Evolutionary conservation across 1,284 basidiomycete genomes (phyloP).

Genomic region (Apiotrichum laibachii): DNA sequence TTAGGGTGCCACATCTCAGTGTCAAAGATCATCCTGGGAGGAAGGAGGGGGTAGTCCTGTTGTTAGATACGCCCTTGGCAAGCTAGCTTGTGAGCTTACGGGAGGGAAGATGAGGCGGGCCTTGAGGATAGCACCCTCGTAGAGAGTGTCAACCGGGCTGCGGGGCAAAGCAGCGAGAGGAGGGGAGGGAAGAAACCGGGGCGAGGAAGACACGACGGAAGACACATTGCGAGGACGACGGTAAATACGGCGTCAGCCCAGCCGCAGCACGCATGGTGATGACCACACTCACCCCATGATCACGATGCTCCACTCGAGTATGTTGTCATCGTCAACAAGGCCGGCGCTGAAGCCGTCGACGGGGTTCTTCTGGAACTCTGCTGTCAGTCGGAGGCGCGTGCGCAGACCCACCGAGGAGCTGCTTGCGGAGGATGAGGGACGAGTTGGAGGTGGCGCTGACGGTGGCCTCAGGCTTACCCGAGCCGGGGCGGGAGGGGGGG

Average conservation of each 20-base stretch:
- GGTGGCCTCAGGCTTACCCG: constrained; percentile 35
- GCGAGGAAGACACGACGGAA: neutral
- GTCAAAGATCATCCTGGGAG: constrained; percentile 93
- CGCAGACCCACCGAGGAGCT: constrained; percentile 57
- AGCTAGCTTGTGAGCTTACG: constrained; percentile 34
- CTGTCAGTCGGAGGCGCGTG: neutral
- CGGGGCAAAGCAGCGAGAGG: constrained; percentile 6
- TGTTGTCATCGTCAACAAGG: constrained; percentile 85
- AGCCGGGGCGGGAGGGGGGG: constrained; percentile 37
- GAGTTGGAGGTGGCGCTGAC: constrained; percentile 37
- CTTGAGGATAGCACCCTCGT: constrained; percentile 91
- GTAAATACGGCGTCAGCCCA: too few relatives aligned
- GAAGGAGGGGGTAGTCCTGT: constrained; percentile 79
- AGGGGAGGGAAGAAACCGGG: neutral
- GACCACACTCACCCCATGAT: constrained; percentile 73
- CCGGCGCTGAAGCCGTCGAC: constrained; percentile 94
- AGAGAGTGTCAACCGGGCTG: constrained; percentile 84
- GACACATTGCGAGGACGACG: neutral
- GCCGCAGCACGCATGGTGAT: neutral
- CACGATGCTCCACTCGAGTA: constrained; percentile 87
- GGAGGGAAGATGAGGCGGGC: constrained; percentile 80
- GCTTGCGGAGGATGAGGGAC: constrained; percentile 67
- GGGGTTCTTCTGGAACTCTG: constrained; percentile 79
- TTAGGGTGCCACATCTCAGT: constrained; percentile 99
- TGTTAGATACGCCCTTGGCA: constrained; percentile 1